These are phyloP conservation scores for Knoxia roxburghii DNA, from an alignment of 257 asterid species.

Conservation along the genomic window DNA sequence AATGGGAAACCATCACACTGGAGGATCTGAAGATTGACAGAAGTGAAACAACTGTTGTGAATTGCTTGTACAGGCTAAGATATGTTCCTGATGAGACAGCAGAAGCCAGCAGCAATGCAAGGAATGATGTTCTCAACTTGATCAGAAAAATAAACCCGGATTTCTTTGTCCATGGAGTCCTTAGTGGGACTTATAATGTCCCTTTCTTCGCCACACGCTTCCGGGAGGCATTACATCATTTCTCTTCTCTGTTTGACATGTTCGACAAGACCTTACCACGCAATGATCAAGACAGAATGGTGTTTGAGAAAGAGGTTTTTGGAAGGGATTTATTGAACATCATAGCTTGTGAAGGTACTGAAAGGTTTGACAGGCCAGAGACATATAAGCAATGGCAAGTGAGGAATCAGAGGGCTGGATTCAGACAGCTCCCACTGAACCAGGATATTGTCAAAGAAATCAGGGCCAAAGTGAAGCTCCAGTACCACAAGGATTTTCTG, in stretches of 20 bases:
- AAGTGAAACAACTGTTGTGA: constrained; percentile 19
- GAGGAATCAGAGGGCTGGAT: constrained; percentile 30
- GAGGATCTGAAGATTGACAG: constrained; percentile 30
- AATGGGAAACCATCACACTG: constrained; percentile 23
- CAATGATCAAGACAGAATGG: constrained; percentile 20
- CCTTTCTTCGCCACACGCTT: constrained; percentile 22
- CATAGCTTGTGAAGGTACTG: constrained; percentile 34
- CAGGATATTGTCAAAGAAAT: constrained; percentile 24
- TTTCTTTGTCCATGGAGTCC: constrained; percentile 32
- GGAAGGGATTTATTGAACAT: constrained; percentile 31
- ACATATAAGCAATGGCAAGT: constrained; percentile 33
- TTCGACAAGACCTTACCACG: constrained; percentile 26
- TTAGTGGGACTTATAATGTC: constrained; percentile 26
- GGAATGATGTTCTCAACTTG: constrained; percentile 28
- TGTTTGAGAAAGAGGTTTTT: constrained; percentile 29
- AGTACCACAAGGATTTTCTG: constrained; percentile 29
- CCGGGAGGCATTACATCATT: constrained; percentile 26
- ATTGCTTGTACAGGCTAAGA: constrained; percentile 34
- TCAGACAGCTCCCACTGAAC: constrained; percentile 25
- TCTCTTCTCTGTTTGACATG: constrained; percentile 34
- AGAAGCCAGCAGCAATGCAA: constrained; percentile 9
- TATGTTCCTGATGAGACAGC: constrained; percentile 25
- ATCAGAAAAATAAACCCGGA: constrained; percentile 29
- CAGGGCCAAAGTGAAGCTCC: constrained; percentile 23
- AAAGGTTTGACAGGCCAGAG: constrained; percentile 39